These are phyloP conservation scores for Xylaria longipes DNA, from an alignment of 495 filamentous ascomycete species.

Conservation along the genomic window DNA sequence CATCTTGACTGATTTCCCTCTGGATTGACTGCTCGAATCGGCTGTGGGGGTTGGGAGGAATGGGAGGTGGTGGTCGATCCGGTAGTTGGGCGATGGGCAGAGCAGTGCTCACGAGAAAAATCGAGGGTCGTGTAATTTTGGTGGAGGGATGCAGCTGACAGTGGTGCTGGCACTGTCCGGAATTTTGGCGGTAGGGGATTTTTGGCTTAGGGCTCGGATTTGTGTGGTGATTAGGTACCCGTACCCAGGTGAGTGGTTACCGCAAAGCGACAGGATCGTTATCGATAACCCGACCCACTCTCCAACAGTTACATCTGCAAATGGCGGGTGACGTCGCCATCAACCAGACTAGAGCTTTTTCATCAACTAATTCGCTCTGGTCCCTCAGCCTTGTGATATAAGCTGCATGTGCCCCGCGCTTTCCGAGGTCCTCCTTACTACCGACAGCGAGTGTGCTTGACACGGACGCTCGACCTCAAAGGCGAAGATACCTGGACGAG, in stretches of 20 bases:
- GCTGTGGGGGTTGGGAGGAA: constrained; percentile 26
- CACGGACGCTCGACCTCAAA: not conserved
- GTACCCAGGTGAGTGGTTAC: not conserved
- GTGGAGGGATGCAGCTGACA: constrained; percentile 25
- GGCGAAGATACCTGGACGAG: not conserved
- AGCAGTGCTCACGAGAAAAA: constrained; percentile 27
- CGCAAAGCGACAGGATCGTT: not conserved
- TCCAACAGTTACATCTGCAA: not conserved
- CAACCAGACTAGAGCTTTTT: not conserved
- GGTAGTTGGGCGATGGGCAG: constrained; percentile 30
- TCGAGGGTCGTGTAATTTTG: constrained; percentile 29
- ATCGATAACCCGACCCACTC: constrained; percentile 13
- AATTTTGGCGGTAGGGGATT: constrained; percentile 30
- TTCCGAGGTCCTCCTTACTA: constrained; percentile 7
- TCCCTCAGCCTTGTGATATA: constrained; percentile 24
- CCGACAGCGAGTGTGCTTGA: not conserved
- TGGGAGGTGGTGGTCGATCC: constrained; percentile 25
- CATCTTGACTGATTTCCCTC: constrained; percentile 53
- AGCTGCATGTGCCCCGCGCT: constrained; percentile 19
- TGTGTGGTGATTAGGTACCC: constrained; percentile 34
- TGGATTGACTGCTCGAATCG: constrained; percentile 34
- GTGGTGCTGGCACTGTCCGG: constrained; percentile 32
- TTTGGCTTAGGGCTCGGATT: constrained; percentile 41
- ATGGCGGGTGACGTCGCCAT: constrained; percentile 28
- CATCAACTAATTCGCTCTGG: not conserved